These are phyloP conservation scores for Smittium culicis DNA, from an alignment of 371 early-diverging fungal species.

Conservation along the genomic window DNA sequence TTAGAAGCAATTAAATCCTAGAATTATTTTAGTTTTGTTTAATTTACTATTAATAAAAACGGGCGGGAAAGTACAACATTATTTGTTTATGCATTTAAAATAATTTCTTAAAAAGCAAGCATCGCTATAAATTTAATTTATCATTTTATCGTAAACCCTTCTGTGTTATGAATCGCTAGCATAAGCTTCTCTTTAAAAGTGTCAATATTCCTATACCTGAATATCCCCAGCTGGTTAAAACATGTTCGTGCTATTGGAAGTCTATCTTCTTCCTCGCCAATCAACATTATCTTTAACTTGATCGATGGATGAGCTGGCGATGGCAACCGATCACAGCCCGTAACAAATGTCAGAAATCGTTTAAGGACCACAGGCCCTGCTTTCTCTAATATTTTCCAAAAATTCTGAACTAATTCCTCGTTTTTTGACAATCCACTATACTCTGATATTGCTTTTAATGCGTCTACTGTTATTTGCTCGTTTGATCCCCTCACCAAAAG, in stretches of 20 bases:
- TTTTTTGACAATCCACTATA: conserved; percentile 58
- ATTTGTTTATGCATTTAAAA: no score
- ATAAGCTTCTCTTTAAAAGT: conserved; percentile 66
- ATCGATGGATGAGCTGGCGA: conserved; percentile 62
- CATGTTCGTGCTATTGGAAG: conserved; percentile 93
- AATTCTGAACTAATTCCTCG: conserved; percentile 43
- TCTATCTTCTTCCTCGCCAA: conserved; percentile 52
- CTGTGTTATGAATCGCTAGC: conserved; percentile 72
- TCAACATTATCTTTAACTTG: conserved; percentile 58
- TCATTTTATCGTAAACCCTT: conserved; percentile 77
- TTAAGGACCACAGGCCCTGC: conserved; percentile 59
- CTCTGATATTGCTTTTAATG: conserved; percentile 60
- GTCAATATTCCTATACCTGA: conserved; percentile 55
- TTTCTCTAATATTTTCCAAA: conserved; percentile 78
- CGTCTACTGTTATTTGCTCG: conserved; percentile 63
- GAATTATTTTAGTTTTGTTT: no score
- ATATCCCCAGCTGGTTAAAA: conserved; percentile 86
- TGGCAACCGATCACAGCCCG: conserved; percentile 93
- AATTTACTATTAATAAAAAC: no score
- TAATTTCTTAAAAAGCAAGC: no score
- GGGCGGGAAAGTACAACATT: no score
- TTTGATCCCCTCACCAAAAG: conserved; percentile 85
- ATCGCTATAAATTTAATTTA: no score
- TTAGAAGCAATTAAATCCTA: no score
- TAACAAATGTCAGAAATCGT: conserved; percentile 81